Base-by-base conservation (phyloP, 176 grass and related monocot genomes). In the Paspalum vaginatum region DNA sequence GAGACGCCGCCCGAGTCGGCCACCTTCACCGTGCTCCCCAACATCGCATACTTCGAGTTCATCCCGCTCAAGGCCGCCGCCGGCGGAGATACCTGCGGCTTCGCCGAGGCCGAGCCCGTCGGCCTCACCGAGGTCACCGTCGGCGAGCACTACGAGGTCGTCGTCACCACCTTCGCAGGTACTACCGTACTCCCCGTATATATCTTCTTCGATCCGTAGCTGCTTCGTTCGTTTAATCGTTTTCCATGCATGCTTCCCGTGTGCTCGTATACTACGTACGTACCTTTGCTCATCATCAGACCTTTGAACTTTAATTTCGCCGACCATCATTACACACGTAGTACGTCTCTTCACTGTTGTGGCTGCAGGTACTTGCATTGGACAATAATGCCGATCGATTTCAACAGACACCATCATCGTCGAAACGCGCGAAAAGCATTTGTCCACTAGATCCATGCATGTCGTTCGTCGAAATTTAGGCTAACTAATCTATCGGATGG, bases 11-110 rank as follows among this genome's bases (percentile, higher is more conserved):
- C 91, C 22, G 91, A 97, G 77, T 27, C n/a, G 5, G 85, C 60
- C 56, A 92, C 87, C 1, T 97, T 94, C 82, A 87, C 85, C 20
- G 95, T 97, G 66, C 87, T 94, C 32, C 95, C 95, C 24, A 88
- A 97, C 80, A 94, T 94, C 69, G 95, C 38, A 3, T 97, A 92
- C 88, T 97, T 97, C 65, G 95, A 97, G 83, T 97, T 97, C 84
- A 90, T 97, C 51, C 94, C 95, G 40, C 59, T 92, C 20, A 79
- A 25, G 65, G 37, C 79, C 49, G 0, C 2, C 56, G 0, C 9
- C 46, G 27, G 11, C 22, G 38, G 32, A 37, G 22, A 54, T 26
- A 39, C 75, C 0, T 67, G 55, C n/a, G n/a, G n/a, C 88, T 83
- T 70, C 84, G 76, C 9, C 39, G 84, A 84, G 68, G 71, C 53